Evolutionary conservation across 768 basidiomycete species (phyloP), one percentile per base, ranked within the genome.

Genomic region (Rhodotorula babjevae): DNA sequence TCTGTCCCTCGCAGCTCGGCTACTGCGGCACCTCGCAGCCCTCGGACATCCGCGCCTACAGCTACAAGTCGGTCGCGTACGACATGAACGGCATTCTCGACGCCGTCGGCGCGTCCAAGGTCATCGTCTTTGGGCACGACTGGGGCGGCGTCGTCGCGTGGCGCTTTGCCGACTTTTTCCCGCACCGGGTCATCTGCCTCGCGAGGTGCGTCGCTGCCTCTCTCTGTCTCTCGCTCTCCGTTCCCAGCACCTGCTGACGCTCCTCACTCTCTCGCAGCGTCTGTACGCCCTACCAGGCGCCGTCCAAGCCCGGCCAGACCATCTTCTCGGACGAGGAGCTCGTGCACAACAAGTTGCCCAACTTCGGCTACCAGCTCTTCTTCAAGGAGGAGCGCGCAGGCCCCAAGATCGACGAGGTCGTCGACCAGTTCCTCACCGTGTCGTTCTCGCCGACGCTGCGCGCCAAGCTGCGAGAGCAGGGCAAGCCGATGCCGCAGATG

Each of bases 141-240:
- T 76, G 75, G 74, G 74, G 74, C 69, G 74, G 74, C 50, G 63
- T 65, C 68, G 63, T 72, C 44, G 75, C 75, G 15, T 76, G 75
- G 75, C 52, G 75, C 19, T 76, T 76, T 56, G 53, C 46, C 23
- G 61, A 72, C 31, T 76, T 52, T 65, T 73, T 70, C 65, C 71
- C 75, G 7, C 52, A 70, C 27, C 42, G 75, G 0, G 66, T 73
- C 46, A n/a, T 70, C 18, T 68, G 65, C 29, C n/a, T 72, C 55
- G 71, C 71, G 2, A 65, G n/a, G n/a, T n/a, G n/a, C n/a, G n/a
- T n/a, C n/a, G n/a, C n/a, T n/a, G n/a, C n/a, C n/a, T n/a, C n/a
- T n/a, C n/a, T n/a, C n/a, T n/a, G n/a, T n/a, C n/a, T n/a, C n/a
- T n/a, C n/a, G n/a, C n/a, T n/a, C n/a, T n/a, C n/a, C n/a, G n/a